phyloP scores from a whole-genome alignment of 2,329 filamentous ascomycete species.

The Beauveria sp. region DNA sequence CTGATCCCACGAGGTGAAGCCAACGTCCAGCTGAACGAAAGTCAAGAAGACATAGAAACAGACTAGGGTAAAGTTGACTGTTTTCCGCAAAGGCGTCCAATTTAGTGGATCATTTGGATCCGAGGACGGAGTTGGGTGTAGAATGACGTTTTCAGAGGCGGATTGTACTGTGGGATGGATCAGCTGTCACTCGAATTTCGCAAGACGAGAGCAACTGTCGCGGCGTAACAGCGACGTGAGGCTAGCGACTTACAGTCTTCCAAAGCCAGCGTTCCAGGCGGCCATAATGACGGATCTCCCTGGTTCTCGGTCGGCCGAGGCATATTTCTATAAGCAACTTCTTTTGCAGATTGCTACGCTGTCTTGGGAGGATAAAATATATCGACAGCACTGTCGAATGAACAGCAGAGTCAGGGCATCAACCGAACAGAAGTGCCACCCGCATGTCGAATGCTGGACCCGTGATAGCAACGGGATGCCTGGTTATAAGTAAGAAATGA shows the following conservation, averaged over 20 bases:
- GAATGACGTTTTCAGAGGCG: constrained; percentile 11
- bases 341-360: not conserved
- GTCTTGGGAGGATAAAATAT: not conserved
- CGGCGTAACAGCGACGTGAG: not conserved
- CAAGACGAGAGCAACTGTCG: not conserved
- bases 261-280: not conserved
- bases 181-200: not conserved
- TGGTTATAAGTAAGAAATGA: not conserved
- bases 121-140: constrained; percentile 16
- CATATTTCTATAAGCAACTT: not conserved
- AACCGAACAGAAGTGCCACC: not conserved
- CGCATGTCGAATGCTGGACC: not conserved
- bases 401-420: not conserved
- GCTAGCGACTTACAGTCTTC: not conserved
- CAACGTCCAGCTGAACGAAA: constrained; percentile 9
- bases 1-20: constrained; percentile 8
- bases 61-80: constrained; percentile 22
- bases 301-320: not conserved
- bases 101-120: constrained; percentile 53
- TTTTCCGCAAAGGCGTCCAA: constrained; percentile 39
- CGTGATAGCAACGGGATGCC: not conserved
- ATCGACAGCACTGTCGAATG: not conserved
- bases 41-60: constrained; percentile 32
- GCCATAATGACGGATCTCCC: not conserved
- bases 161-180: not conserved